phyloP scores from a whole-genome alignment of 495 filamentous ascomycete genomes.

The Cryomyces antarcticus region DNA sequence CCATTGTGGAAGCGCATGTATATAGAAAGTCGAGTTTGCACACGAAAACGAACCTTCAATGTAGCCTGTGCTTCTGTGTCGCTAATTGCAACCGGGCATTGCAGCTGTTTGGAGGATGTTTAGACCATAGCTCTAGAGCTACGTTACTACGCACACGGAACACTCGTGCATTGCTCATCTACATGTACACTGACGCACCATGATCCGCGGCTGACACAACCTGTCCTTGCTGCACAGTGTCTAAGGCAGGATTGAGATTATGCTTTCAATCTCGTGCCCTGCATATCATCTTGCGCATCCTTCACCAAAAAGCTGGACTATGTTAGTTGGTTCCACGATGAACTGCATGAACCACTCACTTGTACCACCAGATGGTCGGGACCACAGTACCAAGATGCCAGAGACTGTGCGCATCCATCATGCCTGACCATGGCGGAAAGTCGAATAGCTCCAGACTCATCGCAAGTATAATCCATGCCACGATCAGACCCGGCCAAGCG shows the following conservation, averaged over 20 bases:
- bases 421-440: conserved; percentile 67
- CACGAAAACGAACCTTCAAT: too few relatives aligned
- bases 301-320: conserved; percentile 12
- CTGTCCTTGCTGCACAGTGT: too few relatives aligned
- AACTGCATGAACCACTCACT: conserved; percentile 37
- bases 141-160: too few relatives aligned
- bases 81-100: too few relatives aligned
- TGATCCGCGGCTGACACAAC: too few relatives aligned
- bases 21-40: too few relatives aligned
- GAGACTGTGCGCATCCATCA: conserved; percentile 81
- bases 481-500: conserved; percentile 78
- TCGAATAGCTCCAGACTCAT: conserved; percentile 94
- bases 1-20: too few relatives aligned
- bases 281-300: conserved; percentile 16
- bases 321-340: conserved; percentile 3
- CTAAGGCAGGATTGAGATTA: neutral
- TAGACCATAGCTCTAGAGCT: too few relatives aligned
- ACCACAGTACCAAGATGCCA: conserved; percentile 90
- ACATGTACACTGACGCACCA: too few relatives aligned
- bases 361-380: conserved; percentile 84
- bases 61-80: too few relatives aligned
- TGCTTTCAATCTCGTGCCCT: conserved; percentile 11
- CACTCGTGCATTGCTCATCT: too few relatives aligned
- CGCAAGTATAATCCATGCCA: conserved; percentile 74
- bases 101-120: too few relatives aligned